phyloP scores from a whole-genome alignment of 306 rosid species.

The Castanea mollissima region DNA sequence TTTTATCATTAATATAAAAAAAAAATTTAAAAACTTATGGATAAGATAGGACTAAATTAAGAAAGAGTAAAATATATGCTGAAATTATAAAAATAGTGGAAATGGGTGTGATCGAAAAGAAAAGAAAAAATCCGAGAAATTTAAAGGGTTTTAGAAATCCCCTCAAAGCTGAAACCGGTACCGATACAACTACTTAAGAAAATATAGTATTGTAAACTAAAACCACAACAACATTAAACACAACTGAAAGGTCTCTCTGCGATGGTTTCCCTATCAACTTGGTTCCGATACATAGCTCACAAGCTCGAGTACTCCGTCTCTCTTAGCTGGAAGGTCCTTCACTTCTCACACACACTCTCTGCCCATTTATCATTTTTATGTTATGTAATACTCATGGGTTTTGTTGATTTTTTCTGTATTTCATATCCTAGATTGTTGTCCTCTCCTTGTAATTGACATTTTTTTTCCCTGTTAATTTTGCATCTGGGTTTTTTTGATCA shows the following conservation, averaged over 20 bases:
- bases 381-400: neutral
- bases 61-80: neutral
- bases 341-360: neutral
- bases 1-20: too few species aligned
- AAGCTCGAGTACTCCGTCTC: slow-evolving; percentile 56
- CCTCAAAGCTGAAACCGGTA: too few species aligned
- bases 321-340: slow-evolving; percentile 58
- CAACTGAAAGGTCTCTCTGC: neutral
- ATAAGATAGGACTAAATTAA: neutral
- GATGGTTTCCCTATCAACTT: slow-evolving; percentile 61
- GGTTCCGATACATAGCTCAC: slow-evolving; percentile 54
- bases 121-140: neutral
- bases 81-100: neutral
- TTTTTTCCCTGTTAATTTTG: neutral
- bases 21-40: too few species aligned
- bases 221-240: too few species aligned
- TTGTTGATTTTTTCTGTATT: slow-evolving; percentile 10
- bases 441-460: neutral
- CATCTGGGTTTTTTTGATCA: neutral
- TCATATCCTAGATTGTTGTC: neutral
- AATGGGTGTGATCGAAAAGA: neutral
- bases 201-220: too few species aligned
- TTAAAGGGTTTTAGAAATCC: slow-evolving; percentile 25
- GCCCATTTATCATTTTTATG: neutral
- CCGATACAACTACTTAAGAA: too few species aligned